Base-by-base conservation (phyloP, 2,329 filamentous ascomycete genomes). In the Podosphaera leucotricha region DNA sequence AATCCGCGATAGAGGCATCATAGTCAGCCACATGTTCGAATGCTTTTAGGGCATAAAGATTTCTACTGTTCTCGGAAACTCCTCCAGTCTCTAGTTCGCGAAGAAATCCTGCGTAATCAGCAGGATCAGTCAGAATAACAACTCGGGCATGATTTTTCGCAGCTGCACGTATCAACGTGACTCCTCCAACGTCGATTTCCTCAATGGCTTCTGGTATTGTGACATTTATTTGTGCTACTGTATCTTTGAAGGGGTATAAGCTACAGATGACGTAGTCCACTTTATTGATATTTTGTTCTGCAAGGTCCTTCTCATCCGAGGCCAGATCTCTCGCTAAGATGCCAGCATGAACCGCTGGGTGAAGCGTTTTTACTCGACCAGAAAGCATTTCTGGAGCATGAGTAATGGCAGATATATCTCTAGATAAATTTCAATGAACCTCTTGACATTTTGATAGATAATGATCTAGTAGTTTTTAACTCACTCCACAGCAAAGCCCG, bases 1-100 rank as follows among this genome's bases (percentile, higher is more conserved):
- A 98, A 57, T 82, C 82, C 30, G 87, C 80, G 60, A 98, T 98
- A 54, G 90, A 83, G 38, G 75, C 72, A 61, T 98, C 90, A 62
- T 98, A 98, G 62, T 93, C 85, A 51, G 90, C 85, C 35, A 90
- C 98, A 64, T 95, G 90, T 66, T 93, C 84, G 59, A 98, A 98
- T 15, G 90, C 90, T 72, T 98, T 98, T 56, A 95, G 74, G 21
- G 90, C 87, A 59, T 93, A 94, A 46, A 75, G 67, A 61, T 92
- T 85, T 53, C 86, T 78, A 67, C 77, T 92, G 48, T 74, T 68
- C 60, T 92, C 82, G 44, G 80, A 77, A 56, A 98, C 78, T 60
- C 87, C 82, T 49, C 86, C 87, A 52, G 79, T 68, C 62, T 85
- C 79, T 24, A 98, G 74, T 66, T 94, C 86, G 60, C 78, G 77